Evolutionary conservation across 441 rosid genomes (phyloP).

Genomic region (Bocquillonia castaneifolia): DNA sequence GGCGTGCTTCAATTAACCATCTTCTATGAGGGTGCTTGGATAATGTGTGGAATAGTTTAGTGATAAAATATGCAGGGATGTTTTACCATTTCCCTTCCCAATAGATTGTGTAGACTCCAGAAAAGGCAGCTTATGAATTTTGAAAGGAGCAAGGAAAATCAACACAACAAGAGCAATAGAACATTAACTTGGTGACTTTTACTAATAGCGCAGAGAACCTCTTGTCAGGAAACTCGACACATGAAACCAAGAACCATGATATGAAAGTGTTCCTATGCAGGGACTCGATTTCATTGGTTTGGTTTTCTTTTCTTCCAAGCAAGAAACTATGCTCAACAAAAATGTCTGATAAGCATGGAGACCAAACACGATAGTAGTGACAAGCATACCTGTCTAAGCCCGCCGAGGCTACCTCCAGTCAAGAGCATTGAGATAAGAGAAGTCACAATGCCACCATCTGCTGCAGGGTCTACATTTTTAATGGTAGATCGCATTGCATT

Average conservation of each 20-base stretch:
- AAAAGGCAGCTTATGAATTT: not conserved
- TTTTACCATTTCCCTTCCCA: not conserved
- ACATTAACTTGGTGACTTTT: no score
- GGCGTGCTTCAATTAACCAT: not conserved
- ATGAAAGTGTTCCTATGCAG: not conserved
- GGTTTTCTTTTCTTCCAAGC: not conserved
- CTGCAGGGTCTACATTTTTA: constrained; percentile 29
- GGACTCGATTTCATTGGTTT: not conserved
- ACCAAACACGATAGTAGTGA: not conserved
- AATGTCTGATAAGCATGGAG: not conserved
- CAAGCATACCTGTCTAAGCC: constrained; percentile 57
- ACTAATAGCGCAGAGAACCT: no score
- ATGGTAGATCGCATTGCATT: constrained; percentile 71
- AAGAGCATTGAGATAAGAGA: constrained; percentile 61
- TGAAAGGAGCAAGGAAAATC: not conserved
- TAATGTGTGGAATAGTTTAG: not conserved
- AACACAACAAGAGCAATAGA: not conserved
- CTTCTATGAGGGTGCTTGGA: not conserved
- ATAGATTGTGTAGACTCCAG: not conserved
- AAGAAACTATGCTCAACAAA: no score
- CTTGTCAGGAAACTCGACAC: constrained; percentile 1
- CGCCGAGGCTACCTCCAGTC: constrained; percentile 47
- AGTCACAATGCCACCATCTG: constrained; percentile 52
- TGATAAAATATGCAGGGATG: not conserved
- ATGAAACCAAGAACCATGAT: not conserved